phyloP scores from a whole-genome alignment of 805 yeast species.

The Kazachstania bromeliacearum region DNA sequence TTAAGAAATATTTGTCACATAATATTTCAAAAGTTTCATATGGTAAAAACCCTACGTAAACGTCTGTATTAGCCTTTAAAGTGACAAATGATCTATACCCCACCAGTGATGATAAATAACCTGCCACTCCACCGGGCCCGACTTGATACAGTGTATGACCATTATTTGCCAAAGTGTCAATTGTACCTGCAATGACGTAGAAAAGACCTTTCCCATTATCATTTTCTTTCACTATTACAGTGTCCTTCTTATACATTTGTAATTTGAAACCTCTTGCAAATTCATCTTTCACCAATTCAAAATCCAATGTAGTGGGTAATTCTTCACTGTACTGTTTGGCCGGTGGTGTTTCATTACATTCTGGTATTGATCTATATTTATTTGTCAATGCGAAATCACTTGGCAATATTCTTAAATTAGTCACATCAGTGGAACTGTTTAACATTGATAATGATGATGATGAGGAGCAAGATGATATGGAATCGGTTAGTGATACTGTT shows the following conservation, averaged over 20 bases:
- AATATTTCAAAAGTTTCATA: constrained; percentile 52
- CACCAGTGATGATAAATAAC: constrained; percentile 71
- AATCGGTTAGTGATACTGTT: neutral
- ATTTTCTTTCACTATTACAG: constrained; percentile 53
- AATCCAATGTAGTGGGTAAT: constrained; percentile 30
- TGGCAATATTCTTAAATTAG: constrained; percentile 20
- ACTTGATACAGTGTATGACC: constrained; percentile 41
- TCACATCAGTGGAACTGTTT: constrained; percentile 11
- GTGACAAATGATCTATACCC: constrained; percentile 73
- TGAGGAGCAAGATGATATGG: constrained; percentile 12
- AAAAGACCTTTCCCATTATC: constrained; percentile 64
- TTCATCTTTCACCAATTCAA: constrained; percentile 44
- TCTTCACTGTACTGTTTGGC: constrained; percentile 19
- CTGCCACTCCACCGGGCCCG: constrained; percentile 74
- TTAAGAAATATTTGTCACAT: constrained; percentile 64
- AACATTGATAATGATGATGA: constrained; percentile 9
- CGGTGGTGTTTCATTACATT: no score
- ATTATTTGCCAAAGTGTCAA: constrained; percentile 43
- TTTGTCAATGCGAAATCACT: constrained; percentile 16
- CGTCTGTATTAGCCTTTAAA: constrained; percentile 50
- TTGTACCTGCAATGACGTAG: constrained; percentile 68
- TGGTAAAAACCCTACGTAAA: constrained; percentile 65
- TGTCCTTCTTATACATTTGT: constrained; percentile 41
- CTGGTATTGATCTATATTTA: constrained; percentile 9
- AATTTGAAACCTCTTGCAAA: constrained; percentile 55